Percentiles rank a stretch among this genome's conserved stretches.
Evolutionary conservation across 208 protist genomes (phyloP).

Genomic region (Crithidia sp.): DNA sequence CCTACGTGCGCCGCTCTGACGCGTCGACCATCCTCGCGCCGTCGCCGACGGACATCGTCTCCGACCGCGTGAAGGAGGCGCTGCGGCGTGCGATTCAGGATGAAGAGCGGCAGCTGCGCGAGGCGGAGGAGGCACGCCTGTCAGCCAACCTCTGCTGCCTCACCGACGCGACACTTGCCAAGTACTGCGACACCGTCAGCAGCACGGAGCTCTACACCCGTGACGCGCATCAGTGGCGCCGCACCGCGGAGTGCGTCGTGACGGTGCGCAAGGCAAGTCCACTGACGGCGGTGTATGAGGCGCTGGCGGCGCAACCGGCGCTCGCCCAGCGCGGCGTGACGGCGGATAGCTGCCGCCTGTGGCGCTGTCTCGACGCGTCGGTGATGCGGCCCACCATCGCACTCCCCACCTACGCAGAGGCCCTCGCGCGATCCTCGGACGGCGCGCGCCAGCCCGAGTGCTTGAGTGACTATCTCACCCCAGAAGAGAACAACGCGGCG

Average conservation of each 20-base stretch:
- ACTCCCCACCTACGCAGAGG: conserved; percentile 44
- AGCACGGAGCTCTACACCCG: conserved; percentile 60
- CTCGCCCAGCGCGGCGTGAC: conserved; percentile 36
- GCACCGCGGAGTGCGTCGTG: conserved; percentile 47
- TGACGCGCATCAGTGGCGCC: conserved; percentile 30
- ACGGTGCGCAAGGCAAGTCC: conserved; percentile 59
- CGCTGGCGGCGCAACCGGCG: conserved; percentile 40
- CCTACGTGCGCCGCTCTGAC: conserved; percentile 80
- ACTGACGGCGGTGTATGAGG: conserved; percentile 53
- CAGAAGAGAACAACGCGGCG: conserved; percentile 28
- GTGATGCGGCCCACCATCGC: conserved; percentile 36
- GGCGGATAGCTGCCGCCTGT: conserved; percentile 49
- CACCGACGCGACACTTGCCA: conserved; percentile 51
- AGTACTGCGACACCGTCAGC: conserved; percentile 37
- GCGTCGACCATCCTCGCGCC: conserved; percentile 61
- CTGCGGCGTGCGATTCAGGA: conserved; percentile 57
- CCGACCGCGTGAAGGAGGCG: conserved; percentile 61
- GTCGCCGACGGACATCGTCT: conserved; percentile 64
- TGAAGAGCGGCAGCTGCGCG: conserved; percentile 48
- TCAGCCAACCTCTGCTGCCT: conserved; percentile 53
- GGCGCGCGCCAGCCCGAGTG: conserved; percentile 2
- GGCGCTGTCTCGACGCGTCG: conserved; percentile 37
- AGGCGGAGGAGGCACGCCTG: conserved; percentile 49
- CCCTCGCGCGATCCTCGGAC: background rate
- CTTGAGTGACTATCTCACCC: conserved; percentile 36